phyloP scores from a whole-genome alignment of 192 early-diverging fungal genomes.

The Coemansia sp. region DNA sequence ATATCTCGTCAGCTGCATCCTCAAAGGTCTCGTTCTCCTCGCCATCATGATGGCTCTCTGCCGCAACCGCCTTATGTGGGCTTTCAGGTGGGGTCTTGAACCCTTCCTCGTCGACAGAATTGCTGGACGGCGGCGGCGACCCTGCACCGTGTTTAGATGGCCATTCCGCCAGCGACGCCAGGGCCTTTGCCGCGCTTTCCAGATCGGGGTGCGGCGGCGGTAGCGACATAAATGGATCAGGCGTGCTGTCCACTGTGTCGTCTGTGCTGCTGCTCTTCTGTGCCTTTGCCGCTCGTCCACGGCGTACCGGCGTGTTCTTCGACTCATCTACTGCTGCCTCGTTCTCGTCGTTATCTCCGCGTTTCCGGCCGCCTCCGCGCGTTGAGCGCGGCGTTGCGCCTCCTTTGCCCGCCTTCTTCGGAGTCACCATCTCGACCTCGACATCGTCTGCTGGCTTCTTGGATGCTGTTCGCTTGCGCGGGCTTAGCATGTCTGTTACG shows the following conservation, averaged over 20 bases:
- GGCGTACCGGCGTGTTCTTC: constrained; percentile 13
- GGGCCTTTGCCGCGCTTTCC: constrained; percentile 14
- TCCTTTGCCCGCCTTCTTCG: background rate
- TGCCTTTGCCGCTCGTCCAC: constrained; percentile 12
- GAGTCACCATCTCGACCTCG: background rate
- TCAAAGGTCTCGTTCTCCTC: background rate
- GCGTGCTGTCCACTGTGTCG: background rate
- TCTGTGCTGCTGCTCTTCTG: background rate
- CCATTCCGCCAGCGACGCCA: constrained; percentile 22
- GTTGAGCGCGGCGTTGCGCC: background rate
- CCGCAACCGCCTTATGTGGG: constrained; percentile 16
- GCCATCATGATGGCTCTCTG: constrained; percentile 3
- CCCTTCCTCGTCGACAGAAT: constrained; percentile 21
- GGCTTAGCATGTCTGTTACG: constrained; percentile 9
- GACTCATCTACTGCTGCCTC: constrained; percentile 3
- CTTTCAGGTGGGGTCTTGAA: constrained; percentile 38
- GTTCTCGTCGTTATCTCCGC: background rate
- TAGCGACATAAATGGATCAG: background rate
- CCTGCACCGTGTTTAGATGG: background rate
- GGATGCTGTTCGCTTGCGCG: constrained; percentile 15
- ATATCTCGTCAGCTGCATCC: constrained; percentile 31
- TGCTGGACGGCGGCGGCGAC: background rate
- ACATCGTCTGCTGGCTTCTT: constrained; percentile 7
- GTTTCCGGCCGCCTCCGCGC: background rate
- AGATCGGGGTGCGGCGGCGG: constrained; percentile 23